Base-by-base conservation (phyloP, 2,329 filamentous ascomycete genomes). In the Verticillium albo-atrum region DNA sequence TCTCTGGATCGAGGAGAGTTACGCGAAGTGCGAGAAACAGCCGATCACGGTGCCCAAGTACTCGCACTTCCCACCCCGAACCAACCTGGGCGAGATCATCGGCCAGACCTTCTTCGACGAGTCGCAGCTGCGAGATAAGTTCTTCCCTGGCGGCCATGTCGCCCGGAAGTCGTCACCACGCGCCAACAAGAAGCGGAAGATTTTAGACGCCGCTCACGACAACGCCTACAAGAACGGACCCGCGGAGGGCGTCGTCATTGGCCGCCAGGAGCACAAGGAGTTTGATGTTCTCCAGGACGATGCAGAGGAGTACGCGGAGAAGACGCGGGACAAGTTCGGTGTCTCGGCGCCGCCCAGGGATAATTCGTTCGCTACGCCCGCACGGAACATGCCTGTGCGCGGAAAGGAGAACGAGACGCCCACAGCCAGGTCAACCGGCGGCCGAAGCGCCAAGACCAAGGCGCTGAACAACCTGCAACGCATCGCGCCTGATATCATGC, bases 1-100 rank as follows among this genome's bases (percentile, higher is more conserved):
- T 71, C 81, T 99, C 1, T 99, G 95, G 95, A 83, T 99, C 53
- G 95, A 99, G 73, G 95, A 99, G 70, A 96, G 92, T 74, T 99
- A 98, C 70, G 92, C 94, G 2, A 92, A 90, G 71, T 97, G 92
- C 77, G 83, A 90, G 68, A 78, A 89, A 60, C 89, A 91, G 70
- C 84, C 85, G 0, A 77, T 93, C 25, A 89, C 89, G 4, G 85
- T 90, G 56, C 79, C 83, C 9, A 88, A 89, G 63, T 99, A 96
- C 71, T 91, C 84, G 1, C 88, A 92, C 70, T 99, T 98, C 65
- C 95, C 95, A 17, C 82, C 84, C 12, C 85, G 92, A 59, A 98
- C 94, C 2, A 98, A 99, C 70, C 81, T 99, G 6, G 90, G 92
- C 56, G 95, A 98, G 73, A 86, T 98, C 58, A 91, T 97, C 60